These are phyloP conservation scores for Fragilariopsis cylindrus DNA, from an alignment of 108 stramenopile genomes.

Conservation along the genomic window DNA sequence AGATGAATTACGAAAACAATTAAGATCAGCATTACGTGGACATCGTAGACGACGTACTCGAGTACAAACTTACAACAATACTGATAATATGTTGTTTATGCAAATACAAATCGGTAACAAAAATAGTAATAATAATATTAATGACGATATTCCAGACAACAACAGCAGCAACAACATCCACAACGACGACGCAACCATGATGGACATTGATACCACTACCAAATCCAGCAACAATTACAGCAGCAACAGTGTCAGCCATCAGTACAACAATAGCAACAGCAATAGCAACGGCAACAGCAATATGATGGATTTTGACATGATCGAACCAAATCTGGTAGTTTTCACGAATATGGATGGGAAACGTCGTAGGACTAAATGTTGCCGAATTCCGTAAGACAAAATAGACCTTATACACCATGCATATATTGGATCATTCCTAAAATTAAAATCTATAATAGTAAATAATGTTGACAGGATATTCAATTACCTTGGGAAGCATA, in stretches of 20 bases:
- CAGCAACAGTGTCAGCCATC: background rate
- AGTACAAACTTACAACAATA: too few relatives aligned
- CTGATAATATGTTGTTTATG: too few relatives aligned
- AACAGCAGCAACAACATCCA: too few relatives aligned
- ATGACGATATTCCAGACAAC: too few relatives aligned
- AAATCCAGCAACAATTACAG: background rate
- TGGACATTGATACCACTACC: background rate
- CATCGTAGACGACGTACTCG: background rate
- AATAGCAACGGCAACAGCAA: background rate
- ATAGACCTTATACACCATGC: too few relatives aligned
- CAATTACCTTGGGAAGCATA: background rate
- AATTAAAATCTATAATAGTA: background rate
- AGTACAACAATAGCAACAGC: background rate
- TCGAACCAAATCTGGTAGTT: background rate
- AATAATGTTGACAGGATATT: background rate
- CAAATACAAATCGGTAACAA: too few relatives aligned
- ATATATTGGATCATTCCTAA: too few relatives aligned
- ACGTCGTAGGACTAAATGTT: background rate
- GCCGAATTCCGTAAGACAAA: too few relatives aligned
- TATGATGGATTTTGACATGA: background rate
- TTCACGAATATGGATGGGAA: slow-evolving; percentile 12
- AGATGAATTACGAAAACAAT: background rate
- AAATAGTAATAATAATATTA: too few relatives aligned
- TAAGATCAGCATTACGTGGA: slow-evolving; percentile 5
- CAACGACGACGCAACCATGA: too few relatives aligned